phyloP scores from a whole-genome alignment of 2,329 filamentous ascomycete genomes.

The Neurospora sp. region DNA sequence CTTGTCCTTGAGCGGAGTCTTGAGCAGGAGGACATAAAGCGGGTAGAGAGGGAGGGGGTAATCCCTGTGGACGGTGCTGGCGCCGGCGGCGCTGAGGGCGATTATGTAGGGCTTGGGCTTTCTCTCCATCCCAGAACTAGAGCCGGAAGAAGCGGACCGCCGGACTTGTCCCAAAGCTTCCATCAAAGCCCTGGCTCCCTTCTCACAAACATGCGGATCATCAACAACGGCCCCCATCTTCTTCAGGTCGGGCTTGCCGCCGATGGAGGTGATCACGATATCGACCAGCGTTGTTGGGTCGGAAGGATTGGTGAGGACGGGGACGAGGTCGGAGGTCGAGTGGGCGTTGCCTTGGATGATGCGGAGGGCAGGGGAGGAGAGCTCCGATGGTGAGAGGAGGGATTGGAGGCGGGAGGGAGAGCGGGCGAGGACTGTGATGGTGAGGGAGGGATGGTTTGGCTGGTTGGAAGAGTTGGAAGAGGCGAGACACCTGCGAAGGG shows the following conservation, averaged over 20 bases:
- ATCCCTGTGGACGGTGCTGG: conserved; percentile 28
- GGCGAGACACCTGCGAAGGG: conserved; percentile 34
- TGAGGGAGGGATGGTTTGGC: conserved; percentile 13
- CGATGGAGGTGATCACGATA: conserved; percentile 38
- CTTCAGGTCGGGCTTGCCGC: conserved; percentile 24
- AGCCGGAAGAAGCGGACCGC: background rate
- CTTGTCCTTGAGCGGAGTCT: conserved; percentile 34
- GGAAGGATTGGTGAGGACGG: conserved; percentile 23
- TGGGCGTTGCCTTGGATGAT: conserved; percentile 39
- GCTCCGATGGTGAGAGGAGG: conserved; percentile 21
- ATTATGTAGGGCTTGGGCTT: conserved; percentile 25
- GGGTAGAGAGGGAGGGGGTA: conserved; percentile 30
- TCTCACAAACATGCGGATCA: conserved; percentile 26
- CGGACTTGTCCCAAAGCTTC: no score
- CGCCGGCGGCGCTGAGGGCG: conserved; percentile 33
- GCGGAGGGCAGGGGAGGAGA: conserved; percentile 26
- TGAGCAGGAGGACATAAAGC: conserved; percentile 30
- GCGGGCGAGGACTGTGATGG: conserved; percentile 40
- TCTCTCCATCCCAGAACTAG: background rate
- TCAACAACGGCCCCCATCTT: conserved; percentile 25
- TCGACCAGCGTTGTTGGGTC: conserved; percentile 30
- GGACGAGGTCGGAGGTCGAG: conserved; percentile 27
- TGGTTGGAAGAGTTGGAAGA: no score
- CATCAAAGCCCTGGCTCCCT: no score
- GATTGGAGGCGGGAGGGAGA: conserved; percentile 37